These are phyloP conservation scores for Uncinocarpus reesii DNA, from an alignment of 2,329 filamentous ascomycete species.

Conservation along the genomic window DNA sequence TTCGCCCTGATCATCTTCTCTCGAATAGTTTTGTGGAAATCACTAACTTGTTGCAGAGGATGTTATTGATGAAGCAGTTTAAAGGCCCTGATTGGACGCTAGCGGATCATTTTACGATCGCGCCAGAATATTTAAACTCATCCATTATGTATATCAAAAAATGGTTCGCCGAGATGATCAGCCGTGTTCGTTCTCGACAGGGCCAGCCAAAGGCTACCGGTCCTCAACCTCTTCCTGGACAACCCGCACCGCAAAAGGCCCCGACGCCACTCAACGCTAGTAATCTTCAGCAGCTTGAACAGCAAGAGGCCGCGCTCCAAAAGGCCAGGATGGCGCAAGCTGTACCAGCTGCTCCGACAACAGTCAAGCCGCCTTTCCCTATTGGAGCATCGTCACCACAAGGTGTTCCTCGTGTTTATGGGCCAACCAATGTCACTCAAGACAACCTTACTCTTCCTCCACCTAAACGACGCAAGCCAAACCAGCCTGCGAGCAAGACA, in stretches of 20 bases:
- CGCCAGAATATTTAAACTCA: slow-evolving; percentile 30
- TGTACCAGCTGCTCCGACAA: slow-evolving; percentile 40
- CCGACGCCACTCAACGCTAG: slow-evolving; percentile 35
- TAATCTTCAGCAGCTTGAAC: slow-evolving; percentile 40
- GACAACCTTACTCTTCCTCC: slow-evolving; percentile 50
- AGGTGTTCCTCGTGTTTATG: slow-evolving; percentile 48
- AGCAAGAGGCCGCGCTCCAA: slow-evolving; percentile 35
- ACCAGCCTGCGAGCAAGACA: slow-evolving; percentile 29
- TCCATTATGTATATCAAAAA: slow-evolving; percentile 33
- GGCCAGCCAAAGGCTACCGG: slow-evolving; percentile 18
- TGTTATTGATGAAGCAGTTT: slow-evolving; percentile 39
- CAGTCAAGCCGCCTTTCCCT: slow-evolving; percentile 44
- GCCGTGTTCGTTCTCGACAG: slow-evolving; percentile 20
- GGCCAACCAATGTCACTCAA: slow-evolving; percentile 42
- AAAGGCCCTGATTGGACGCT: slow-evolving; percentile 34
- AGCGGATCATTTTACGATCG: slow-evolving; percentile 38
- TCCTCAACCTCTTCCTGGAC: slow-evolving; percentile 17
- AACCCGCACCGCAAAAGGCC: slow-evolving; percentile 20
- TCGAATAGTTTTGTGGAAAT: slow-evolving; percentile 15
- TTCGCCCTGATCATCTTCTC: slow-evolving; percentile 2
- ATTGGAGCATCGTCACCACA: slow-evolving; percentile 44
- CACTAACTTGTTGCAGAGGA: slow-evolving; percentile 25
- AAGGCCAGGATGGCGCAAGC: slow-evolving; percentile 29
- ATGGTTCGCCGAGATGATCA: slow-evolving; percentile 34
- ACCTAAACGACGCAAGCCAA: slow-evolving; percentile 48